A percentile compares a stretch with the other conserved stretches of the same genome.
Conservation (phyloP, 192 early-diverging fungal species). For the Thoreauomyces humboldtii region DNA sequence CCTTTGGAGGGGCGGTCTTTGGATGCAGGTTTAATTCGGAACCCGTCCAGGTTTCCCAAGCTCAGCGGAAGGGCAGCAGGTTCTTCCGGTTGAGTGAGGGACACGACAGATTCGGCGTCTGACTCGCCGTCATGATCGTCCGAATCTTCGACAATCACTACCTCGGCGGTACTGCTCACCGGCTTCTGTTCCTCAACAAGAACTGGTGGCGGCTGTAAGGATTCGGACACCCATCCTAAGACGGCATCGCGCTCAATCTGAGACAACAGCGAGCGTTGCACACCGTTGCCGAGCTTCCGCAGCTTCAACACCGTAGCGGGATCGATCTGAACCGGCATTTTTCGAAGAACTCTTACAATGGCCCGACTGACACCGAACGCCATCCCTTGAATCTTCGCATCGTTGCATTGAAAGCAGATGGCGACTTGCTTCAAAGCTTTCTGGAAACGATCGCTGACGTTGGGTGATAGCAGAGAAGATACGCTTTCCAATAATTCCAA, state of each 20-base stretch:
- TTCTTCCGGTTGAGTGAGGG: too few species aligned
- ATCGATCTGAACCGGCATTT: neutral
- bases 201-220: too few species aligned
- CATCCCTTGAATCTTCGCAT: neutral
- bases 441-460: neutral
- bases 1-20: neutral
- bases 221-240: too few species aligned
- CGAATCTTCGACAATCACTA: too few species aligned
- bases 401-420: neutral
- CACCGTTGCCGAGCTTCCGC: neutral
- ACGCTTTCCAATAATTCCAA: neutral
- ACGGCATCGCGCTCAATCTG: too few species aligned
- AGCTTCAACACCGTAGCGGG: neutral
- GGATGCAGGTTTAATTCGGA: neutral
- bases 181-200: too few species aligned
- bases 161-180: too few species aligned
- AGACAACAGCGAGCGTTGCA: neutral
- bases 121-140: too few species aligned
- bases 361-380: neutral
- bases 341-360: neutral
- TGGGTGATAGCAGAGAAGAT: neutral
- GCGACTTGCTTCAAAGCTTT: neutral
- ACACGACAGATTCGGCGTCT: too few species aligned
- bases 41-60: too few species aligned
- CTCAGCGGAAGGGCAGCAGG: too few species aligned